Percentiles rank a stretch among this genome's conserved stretches.
phyloP scores from a whole-genome alignment of 352 stramenopile species.

The Phytophthora vignae region DNA sequence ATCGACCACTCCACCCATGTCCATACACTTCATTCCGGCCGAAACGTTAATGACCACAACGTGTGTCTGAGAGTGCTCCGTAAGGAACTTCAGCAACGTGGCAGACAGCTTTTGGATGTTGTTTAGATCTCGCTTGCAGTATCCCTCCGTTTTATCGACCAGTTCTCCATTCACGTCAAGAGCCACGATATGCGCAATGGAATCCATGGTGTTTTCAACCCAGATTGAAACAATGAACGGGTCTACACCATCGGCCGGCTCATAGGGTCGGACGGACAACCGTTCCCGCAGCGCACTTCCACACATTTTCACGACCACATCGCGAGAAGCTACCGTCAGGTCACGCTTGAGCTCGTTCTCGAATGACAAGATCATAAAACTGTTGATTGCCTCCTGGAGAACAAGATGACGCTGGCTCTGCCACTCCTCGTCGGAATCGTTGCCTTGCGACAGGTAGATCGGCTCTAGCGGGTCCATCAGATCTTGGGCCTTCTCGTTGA shows the following conservation, averaged over 20 bases:
- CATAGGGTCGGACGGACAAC: constrained; percentile 79
- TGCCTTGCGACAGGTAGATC: constrained; percentile 66
- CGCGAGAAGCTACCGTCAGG: constrained; percentile 70
- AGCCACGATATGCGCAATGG: constrained; percentile 86
- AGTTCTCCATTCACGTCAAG: constrained; percentile 89
- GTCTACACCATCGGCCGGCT: constrained; percentile 78
- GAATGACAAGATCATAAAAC: constrained; percentile 87
- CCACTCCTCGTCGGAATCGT: constrained; percentile 83
- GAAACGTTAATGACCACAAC: constrained; percentile 91
- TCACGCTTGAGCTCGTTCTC: constrained; percentile 89
- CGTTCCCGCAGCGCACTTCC: constrained; percentile 71
- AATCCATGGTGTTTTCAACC: constrained; percentile 81
- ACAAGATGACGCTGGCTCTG: constrained; percentile 85
- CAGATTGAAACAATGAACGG: constrained; percentile 90
- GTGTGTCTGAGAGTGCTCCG: constrained; percentile 82
- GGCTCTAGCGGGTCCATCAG: constrained; percentile 84
- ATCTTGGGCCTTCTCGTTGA: constrained; percentile 85
- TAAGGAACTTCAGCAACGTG: constrained; percentile 83
- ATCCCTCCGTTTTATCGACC: constrained; percentile 87
- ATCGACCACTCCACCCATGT: constrained; percentile 90
- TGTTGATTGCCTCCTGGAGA: constrained; percentile 85
- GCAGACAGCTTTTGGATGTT: constrained; percentile 80
- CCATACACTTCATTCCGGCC: constrained; percentile 91
- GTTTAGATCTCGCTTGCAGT: constrained; percentile 80
- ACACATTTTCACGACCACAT: constrained; percentile 83